Conservation (phyloP, 2,329 filamentous ascomycete genomes). For the Hymenoscyphus repandus region DNA sequence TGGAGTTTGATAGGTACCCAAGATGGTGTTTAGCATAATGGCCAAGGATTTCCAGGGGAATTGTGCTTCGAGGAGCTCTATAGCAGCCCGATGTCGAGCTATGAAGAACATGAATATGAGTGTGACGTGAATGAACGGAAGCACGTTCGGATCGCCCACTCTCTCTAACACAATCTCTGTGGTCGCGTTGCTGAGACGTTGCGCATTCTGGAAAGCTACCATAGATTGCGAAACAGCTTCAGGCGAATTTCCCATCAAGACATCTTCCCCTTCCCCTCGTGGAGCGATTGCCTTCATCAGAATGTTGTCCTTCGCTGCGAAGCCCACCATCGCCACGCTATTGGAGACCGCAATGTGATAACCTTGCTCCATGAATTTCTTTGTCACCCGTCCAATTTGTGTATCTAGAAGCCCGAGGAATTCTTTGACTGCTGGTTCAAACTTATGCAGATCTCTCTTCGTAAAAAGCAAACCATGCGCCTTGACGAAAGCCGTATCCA, state of each 20-base stretch:
- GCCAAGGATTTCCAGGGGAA: slow-evolving; percentile 26
- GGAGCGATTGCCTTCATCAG: slow-evolving; percentile 22
- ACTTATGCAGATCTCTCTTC: slow-evolving; percentile 40
- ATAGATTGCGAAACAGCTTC: slow-evolving; percentile 1
- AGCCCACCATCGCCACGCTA: slow-evolving; percentile 27
- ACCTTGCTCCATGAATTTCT: slow-evolving; percentile 39
- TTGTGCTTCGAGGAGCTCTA: slow-evolving; percentile 14
- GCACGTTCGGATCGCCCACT: slow-evolving; percentile 26
- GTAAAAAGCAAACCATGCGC: slow-evolving; percentile 61
- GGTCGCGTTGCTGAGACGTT: slow-evolving; percentile 18
- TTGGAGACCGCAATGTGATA: slow-evolving; percentile 52
- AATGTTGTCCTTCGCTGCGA: slow-evolving; percentile 26
- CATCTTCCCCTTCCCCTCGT: slow-evolving; percentile 7
- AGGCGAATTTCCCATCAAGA: slow-evolving; percentile 8
- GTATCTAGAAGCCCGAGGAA: slow-evolving; percentile 51
- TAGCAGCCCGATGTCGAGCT: slow-evolving; percentile 16
- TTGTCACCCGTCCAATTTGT: slow-evolving; percentile 50
- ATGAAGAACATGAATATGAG: slow-evolving; percentile 26
- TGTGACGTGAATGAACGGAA: slow-evolving; percentile 27
- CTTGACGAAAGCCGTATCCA: slow-evolving; percentile 59
- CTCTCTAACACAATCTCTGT: slow-evolving; percentile 21
- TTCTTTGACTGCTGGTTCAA: slow-evolving; percentile 39
- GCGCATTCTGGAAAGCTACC: slow-evolving; percentile 19
- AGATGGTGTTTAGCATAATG: slow-evolving; percentile 24
- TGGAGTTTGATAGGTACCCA: slow-evolving; percentile 7